Percentiles rank a stretch among this genome's conserved stretches.
Evolutionary conservation across 768 basidiomycete species (phyloP).

Genomic region (Termitomyces sp.): DNA sequence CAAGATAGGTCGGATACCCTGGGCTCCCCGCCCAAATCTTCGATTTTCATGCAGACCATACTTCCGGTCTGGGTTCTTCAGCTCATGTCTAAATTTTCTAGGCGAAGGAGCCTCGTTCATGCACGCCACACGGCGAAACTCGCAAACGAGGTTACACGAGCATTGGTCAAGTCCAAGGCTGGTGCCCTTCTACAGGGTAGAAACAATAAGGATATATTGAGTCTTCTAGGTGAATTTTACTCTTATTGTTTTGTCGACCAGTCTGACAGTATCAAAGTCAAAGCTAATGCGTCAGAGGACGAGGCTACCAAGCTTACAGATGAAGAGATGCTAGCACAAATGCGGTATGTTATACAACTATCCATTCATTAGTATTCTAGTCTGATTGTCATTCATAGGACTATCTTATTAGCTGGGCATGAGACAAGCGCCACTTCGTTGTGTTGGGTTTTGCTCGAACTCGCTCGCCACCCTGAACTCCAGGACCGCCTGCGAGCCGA

Average conservation of each 20-base stretch:
- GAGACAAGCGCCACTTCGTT: constrained; percentile 62
- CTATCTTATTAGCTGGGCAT: constrained; percentile 49
- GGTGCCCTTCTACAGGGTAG: constrained; percentile 48
- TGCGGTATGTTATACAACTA: constrained; percentile 24
- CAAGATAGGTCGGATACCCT: constrained; percentile 48
- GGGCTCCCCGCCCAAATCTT: constrained; percentile 42
- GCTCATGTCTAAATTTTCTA: constrained; percentile 46
- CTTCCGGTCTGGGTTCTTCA: constrained; percentile 46
- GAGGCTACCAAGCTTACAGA: constrained; percentile 32
- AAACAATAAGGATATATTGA: constrained; percentile 52
- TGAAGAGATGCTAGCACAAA: constrained; percentile 41
- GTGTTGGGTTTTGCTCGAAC: constrained; percentile 62
- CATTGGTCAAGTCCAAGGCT: constrained; percentile 47
- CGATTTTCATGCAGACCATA: constrained; percentile 48
- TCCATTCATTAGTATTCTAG: not conserved
- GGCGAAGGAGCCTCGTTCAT: constrained; percentile 42
- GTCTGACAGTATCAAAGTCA: constrained; percentile 29
- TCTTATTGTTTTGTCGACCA: not conserved
- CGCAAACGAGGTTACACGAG: constrained; percentile 43
- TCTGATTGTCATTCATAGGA: constrained; percentile 25
- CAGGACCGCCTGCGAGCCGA: constrained; percentile 66
- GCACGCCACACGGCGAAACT: constrained; percentile 43
- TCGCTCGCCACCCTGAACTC: constrained; percentile 54
- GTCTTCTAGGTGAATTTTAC: constrained; percentile 47
- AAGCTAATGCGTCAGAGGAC: constrained; percentile 43